Percentiles rank a stretch among this genome's conserved stretches.
Conservation (phyloP, 768 basidiomycete species). For the Russula griseocarnosa region DNA sequence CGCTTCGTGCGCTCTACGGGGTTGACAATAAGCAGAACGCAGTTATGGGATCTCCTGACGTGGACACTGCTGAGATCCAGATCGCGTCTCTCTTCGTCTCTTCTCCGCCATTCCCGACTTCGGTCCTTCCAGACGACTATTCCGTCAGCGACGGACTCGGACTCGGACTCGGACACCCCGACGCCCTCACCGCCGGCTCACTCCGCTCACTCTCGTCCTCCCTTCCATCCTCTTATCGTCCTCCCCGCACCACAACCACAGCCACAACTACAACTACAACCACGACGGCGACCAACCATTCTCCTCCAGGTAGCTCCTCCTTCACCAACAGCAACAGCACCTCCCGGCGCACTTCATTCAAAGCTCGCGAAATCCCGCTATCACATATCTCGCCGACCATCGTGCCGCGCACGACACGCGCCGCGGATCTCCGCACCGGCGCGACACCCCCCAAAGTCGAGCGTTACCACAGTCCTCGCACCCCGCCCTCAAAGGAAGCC, state of each 20-base stretch:
- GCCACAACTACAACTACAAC: constrained; percentile 12
- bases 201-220: constrained; percentile 46
- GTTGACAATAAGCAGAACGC: constrained; percentile 53
- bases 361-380: constrained; percentile 62
- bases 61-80: constrained; percentile 68
- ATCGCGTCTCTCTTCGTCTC: constrained; percentile 76
- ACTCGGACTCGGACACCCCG: too few relatives aligned
- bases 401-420: constrained; percentile 69
- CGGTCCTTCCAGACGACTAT: constrained; percentile 53
- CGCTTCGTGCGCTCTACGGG: constrained; percentile 70
- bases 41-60: constrained; percentile 68
- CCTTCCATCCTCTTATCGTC: constrained; percentile 40
- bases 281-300: constrained; percentile 31
- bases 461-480: constrained; percentile 43
- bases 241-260: constrained; percentile 9
- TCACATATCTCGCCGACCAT: constrained; percentile 64
- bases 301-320: constrained; percentile 41
- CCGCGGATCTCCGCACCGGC: constrained; percentile 70
- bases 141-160: constrained; percentile 33
- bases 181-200: constrained; percentile 31
- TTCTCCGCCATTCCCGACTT: constrained; percentile 72
- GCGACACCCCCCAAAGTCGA: constrained; percentile 43
- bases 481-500: constrained; percentile 57
- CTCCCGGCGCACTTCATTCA: constrained; percentile 53
- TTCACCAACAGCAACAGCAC: constrained; percentile 40